A percentile compares a stretch with the other conserved stretches of the same genome.
These are phyloP conservation scores for Candida glucosophila DNA, from an alignment of 1,139 yeast species.

Conservation along the genomic window DNA sequence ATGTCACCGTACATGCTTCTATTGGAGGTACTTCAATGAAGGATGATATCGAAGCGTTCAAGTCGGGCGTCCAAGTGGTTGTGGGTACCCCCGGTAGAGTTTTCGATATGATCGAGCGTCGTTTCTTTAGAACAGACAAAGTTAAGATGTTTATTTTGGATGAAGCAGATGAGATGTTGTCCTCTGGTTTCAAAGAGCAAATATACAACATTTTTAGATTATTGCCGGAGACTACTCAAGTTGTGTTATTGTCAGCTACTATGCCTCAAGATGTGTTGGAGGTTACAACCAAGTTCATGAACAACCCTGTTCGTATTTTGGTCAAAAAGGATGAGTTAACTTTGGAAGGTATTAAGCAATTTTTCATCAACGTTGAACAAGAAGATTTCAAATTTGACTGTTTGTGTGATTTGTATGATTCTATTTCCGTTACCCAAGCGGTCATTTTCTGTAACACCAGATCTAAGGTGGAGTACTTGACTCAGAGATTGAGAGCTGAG, in stretches of 20 bases:
- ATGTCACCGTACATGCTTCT: constrained; percentile 93
- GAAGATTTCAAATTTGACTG: constrained; percentile 94
- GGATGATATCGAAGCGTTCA: constrained; percentile 89
- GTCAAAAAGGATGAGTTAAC: constrained; percentile 98
- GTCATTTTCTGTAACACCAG: constrained; percentile 99
- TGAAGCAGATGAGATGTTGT: constrained; percentile 98
- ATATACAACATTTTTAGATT: constrained; percentile 93
- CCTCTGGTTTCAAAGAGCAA: constrained; percentile 96
- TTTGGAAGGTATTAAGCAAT: constrained; percentile 97
- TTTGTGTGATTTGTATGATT: constrained; percentile 93
- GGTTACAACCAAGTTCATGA: constrained; percentile 95
- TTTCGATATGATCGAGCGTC: constrained; percentile 92
- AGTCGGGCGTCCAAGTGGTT: constrained; percentile 89
- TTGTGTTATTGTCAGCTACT: constrained; percentile 93
- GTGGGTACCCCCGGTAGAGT: constrained; percentile 99
- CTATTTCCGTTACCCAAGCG: constrained; percentile 97
- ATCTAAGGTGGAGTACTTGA: constrained; percentile 91
- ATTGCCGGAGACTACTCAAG: constrained; percentile 93
- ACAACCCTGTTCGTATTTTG: constrained; percentile 92
- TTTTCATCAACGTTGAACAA: constrained; percentile 86
- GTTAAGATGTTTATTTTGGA: constrained; percentile 96
- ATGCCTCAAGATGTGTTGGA: constrained; percentile 97
- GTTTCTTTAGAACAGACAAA: constrained; percentile 81
- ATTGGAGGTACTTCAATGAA: constrained; percentile 95
- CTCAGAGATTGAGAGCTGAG: constrained; percentile 76